Evolutionary conservation across 371 early-diverging fungal species (phyloP), one percentile per base, ranked within the genome.

Genomic region (Parasitella parasitica): DNA sequence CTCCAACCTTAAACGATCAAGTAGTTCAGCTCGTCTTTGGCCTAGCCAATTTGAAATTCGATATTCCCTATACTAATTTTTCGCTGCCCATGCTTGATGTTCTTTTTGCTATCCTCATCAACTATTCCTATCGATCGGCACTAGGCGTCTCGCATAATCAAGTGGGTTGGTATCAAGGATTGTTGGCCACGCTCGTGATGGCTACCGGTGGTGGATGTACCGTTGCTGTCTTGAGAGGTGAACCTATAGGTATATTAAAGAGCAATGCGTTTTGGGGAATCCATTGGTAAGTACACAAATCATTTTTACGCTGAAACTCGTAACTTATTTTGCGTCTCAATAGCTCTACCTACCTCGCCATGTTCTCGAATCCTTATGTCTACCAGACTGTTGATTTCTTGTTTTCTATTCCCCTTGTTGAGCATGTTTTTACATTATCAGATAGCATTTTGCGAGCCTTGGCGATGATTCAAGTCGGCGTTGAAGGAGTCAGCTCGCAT

Each of bases 181-280:
- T 81, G 7, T 39, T 86, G n/a, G 83, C 86, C 8, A 78, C 82
- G 9, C 56, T 83, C 3, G 76, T 79, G 22, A 84, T 84, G 82
- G 69, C 83, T 24, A 73, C 81, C 12, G 86, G 86, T 38, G 86
- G 86, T 37, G 84, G 84, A 6, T 83, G 71, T 38, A 78, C 81
- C 0, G 74, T 74, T 1, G 58, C 73, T 13, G 34, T 81, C 0
- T 34, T 81, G 24, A 62, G 76, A 52, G 81, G 81, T 1, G 77
- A 81, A 32, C 76, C 78, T 13, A 37, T 77, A 20, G 73, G 75
- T 28, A 69, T 78, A 11, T 59, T 81, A 9, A 70, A 74, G n/a
- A 76, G 63, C 30, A 77, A 81, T 51, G 48, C 70, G 8, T 78
- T 75, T 27, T 78, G 76, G 75, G 73, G 63, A 20, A 65, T 77